Conservation (phyloP, 2,329 filamentous ascomycete species). For the Epichloe elymi region DNA sequence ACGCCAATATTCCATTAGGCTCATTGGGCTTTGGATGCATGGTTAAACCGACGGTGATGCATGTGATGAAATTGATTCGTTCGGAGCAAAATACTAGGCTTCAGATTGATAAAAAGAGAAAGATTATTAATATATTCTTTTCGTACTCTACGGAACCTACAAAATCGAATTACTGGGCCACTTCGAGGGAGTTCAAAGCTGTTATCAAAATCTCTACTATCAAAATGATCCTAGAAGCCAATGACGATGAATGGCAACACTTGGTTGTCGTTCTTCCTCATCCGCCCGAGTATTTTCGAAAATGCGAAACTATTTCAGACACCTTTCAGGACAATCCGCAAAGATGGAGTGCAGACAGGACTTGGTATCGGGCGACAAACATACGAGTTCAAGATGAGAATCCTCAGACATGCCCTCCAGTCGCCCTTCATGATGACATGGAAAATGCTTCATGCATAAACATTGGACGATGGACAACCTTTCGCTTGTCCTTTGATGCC, state of each 20-base stretch:
- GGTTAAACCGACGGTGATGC: slow-evolving; percentile 39
- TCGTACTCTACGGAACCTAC: slow-evolving; percentile 8
- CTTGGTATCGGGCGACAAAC: slow-evolving; percentile 37
- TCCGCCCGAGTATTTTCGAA: slow-evolving; percentile 36
- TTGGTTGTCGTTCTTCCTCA: slow-evolving; percentile 35
- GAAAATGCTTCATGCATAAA: slow-evolving; percentile 28
- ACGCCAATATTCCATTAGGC: slow-evolving; percentile 28
- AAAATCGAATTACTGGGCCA: slow-evolving; percentile 5
- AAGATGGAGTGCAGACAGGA: slow-evolving; percentile 27
- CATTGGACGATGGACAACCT: slow-evolving; percentile 44
- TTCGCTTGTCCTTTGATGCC: slow-evolving; percentile 27
- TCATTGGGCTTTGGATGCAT: slow-evolving; percentile 51
- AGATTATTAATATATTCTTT: slow-evolving; percentile 20
- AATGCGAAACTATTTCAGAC: slow-evolving; percentile 16
- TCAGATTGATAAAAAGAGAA: slow-evolving; percentile 18
- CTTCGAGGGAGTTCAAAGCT: slow-evolving; percentile 24
- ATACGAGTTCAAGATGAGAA: slow-evolving; percentile 24
- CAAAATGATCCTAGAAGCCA: slow-evolving; percentile 25
- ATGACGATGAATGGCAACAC: slow-evolving; percentile 17
- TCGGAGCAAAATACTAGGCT: slow-evolving; percentile 12
- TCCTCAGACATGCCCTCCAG: slow-evolving; percentile 19
- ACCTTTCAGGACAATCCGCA: slow-evolving; percentile 19
- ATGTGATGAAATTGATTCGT: slow-evolving; percentile 36
- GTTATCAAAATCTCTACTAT: slow-evolving; percentile 33
- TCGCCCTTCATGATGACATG: slow-evolving; percentile 26